Evolutionary conservation across 805 yeast genomes (phyloP).

Genomic region (Nadsonia fulvescens): DNA sequence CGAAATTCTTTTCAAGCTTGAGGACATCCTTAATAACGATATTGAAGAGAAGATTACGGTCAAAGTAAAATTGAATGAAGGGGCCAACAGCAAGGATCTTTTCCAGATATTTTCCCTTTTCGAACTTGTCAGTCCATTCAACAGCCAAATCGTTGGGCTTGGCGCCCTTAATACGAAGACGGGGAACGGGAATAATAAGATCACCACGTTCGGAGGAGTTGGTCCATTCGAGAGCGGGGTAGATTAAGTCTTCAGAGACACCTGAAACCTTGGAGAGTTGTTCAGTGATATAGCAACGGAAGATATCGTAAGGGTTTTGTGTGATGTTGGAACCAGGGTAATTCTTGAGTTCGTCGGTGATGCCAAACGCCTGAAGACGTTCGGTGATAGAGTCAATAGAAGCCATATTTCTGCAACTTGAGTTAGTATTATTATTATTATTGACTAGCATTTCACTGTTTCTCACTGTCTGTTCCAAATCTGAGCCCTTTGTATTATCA

Average conservation of each 20-base stretch:
- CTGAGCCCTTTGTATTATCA: too few relatives aligned
- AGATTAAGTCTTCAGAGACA: conserved; percentile 51
- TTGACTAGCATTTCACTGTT: too few relatives aligned
- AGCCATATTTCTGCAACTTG: too few relatives aligned
- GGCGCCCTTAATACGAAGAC: conserved; percentile 70
- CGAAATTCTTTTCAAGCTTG: conserved; percentile 41
- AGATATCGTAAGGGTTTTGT: conserved; percentile 65
- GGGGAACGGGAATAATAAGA: conserved; percentile 78
- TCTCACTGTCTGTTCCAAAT: too few relatives aligned
- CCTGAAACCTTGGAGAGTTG: conserved; percentile 59
- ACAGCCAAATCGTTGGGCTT: conserved; percentile 57
- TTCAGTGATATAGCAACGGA: conserved; percentile 75
- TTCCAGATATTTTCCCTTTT: conserved; percentile 47
- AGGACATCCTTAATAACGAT: conserved; percentile 56
- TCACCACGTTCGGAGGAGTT: conserved; percentile 81
- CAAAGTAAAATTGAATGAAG: conserved; percentile 77
- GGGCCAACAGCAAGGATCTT: conserved; percentile 74
- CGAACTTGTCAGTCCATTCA: conserved; percentile 67
- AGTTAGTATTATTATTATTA: too few relatives aligned
- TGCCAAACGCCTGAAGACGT: conserved; percentile 7
- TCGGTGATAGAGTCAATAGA: background rate
- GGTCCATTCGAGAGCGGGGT: conserved; percentile 78
- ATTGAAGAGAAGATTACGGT: conserved; percentile 44
- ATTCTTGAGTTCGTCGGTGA: conserved; percentile 8
- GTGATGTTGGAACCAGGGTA: conserved; percentile 49